These are phyloP conservation scores for Botrytis hyacinthi DNA, from an alignment of 2,329 filamentous ascomycete species.

Conservation along the genomic window DNA sequence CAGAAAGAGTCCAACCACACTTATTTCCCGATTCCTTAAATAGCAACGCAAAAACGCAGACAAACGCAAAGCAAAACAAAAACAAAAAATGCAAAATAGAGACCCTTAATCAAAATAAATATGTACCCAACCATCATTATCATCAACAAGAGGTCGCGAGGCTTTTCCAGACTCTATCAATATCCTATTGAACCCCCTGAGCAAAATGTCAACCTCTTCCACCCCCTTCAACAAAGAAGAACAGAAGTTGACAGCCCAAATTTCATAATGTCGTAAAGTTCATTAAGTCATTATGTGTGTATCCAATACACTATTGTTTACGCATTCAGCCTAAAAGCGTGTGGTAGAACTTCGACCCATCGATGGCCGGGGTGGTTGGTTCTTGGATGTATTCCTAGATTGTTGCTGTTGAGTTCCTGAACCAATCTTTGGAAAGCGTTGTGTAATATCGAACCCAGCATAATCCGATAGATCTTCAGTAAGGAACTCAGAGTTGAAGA, in stretches of 20 bases:
- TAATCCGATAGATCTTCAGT: conserved; percentile 58
- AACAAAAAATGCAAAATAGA: background rate
- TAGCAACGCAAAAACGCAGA: conserved; percentile 13
- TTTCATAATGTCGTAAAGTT: conserved; percentile 28
- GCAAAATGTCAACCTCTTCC: conserved; percentile 9
- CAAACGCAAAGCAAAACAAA: conserved; percentile 6
- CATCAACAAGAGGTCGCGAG: conserved; percentile 19
- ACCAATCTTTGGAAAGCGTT: conserved; percentile 75
- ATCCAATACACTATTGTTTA: conserved; percentile 24
- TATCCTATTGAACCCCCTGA: conserved; percentile 3
- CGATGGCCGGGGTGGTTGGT: conserved; percentile 28
- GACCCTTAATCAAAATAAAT: conserved; percentile 8
- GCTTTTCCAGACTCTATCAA: conserved; percentile 12
- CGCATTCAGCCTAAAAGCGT: conserved; percentile 33
- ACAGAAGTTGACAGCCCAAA: conserved; percentile 17
- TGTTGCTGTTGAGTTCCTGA: conserved; percentile 42
- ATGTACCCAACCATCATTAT: conserved; percentile 21
- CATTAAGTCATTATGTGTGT: conserved; percentile 22
- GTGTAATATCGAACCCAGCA: conserved; percentile 66
- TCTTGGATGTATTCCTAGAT: conserved; percentile 31
- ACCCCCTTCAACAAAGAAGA: conserved; percentile 5
- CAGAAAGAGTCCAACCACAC: conserved; percentile 14
- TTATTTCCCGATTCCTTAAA: background rate
- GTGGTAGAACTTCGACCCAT: conserved; percentile 38
- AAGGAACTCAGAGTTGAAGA: conserved; percentile 54